Evolutionary conservation across 2,329 filamentous ascomycete species (phyloP).

Genomic region (Trichoderma hamatum): DNA sequence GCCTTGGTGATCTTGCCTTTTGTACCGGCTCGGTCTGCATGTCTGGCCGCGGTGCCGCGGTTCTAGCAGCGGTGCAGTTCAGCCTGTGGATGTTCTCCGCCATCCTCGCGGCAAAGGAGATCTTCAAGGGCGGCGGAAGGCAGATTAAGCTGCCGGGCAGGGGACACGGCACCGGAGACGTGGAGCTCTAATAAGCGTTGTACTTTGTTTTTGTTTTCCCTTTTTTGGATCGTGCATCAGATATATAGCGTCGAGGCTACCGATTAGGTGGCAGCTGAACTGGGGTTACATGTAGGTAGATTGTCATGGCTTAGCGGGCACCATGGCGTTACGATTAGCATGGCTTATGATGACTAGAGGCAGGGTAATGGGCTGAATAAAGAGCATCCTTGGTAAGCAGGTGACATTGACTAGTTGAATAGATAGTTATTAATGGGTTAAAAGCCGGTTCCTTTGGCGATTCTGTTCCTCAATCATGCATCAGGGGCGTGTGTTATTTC

Average conservation of each 20-base stretch:
- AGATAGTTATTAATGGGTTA: neutral
- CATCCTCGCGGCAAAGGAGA: slow-evolving; percentile 49
- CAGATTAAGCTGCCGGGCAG: neutral
- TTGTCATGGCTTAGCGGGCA: neutral
- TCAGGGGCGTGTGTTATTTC: neutral
- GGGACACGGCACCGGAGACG: neutral
- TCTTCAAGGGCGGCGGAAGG: neutral
- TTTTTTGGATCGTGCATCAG: neutral
- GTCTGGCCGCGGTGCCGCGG: slow-evolving; percentile 57
- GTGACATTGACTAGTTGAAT: neutral
- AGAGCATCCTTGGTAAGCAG: neutral
- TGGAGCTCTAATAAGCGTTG: neutral
- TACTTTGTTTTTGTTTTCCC: neutral
- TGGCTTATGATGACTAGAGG: neutral
- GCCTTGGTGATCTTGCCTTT: slow-evolving; percentile 58
- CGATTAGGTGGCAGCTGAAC: neutral
- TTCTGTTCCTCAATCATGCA: neutral
- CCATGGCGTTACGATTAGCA: neutral
- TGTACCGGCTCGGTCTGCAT: slow-evolving; percentile 61
- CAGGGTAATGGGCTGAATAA: neutral
- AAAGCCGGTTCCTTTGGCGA: neutral
- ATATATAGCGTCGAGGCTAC: neutral
- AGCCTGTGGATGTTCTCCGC: slow-evolving; percentile 55
- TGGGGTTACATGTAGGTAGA: neutral
- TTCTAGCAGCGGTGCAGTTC: slow-evolving; percentile 58